These are phyloP conservation scores for Starmerella gropengiesseri DNA, from an alignment of 805 yeast species.

Conservation along the genomic window DNA sequence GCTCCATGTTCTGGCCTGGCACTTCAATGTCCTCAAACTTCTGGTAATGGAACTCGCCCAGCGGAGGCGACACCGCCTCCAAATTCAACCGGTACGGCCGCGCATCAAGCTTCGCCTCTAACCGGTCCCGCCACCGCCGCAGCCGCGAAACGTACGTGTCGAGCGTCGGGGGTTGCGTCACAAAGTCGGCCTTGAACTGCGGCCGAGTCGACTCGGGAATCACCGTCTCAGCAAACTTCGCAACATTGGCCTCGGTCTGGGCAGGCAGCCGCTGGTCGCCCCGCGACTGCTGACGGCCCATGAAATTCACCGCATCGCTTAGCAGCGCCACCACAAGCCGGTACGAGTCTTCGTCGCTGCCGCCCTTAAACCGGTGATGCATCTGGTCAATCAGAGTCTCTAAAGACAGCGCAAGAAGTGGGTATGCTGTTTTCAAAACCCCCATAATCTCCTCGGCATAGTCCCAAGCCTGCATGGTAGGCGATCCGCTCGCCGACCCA, in stretches of 20 bases:
- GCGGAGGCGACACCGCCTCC: conserved; percentile 86
- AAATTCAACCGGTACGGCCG: conserved; percentile 67
- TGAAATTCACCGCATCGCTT: conserved; percentile 85
- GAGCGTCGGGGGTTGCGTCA: conserved; percentile 73
- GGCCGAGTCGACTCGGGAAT: conserved; percentile 79
- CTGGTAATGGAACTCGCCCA: conserved; percentile 95
- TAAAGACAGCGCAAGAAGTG: conserved; percentile 77
- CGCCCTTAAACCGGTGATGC: conserved; percentile 82
- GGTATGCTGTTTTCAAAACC: conserved; percentile 91
- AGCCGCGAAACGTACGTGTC: conserved; percentile 75
- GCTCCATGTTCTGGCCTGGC: conserved; percentile 89
- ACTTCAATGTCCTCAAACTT: conserved; percentile 95
- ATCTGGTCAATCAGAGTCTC: conserved; percentile 95
- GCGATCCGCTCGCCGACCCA: no score
- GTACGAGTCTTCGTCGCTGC: conserved; percentile 93
- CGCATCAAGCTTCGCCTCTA: conserved; percentile 85
- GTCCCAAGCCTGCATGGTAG: conserved; percentile 75
- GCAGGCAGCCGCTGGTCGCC: conserved; percentile 83
- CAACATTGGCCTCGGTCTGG: conserved; percentile 78
- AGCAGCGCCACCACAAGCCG: conserved; percentile 82
- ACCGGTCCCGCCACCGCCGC: conserved; percentile 83
- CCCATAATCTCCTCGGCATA: conserved; percentile 88
- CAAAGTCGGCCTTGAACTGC: conserved; percentile 86
- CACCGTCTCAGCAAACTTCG: conserved; percentile 84
- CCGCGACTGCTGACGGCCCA: conserved; percentile 73